These are phyloP conservation scores for rapeseed (Brassica napus) DNA, from an alignment of 345 rosid species.

Conservation along the genomic window Da-Ae NC_063452.1:58328501-58329000, in stretches of 20 bases:
- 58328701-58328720: slow-evolving; percentile 82
- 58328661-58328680: slow-evolving; percentile 98
- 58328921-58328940: slow-evolving; percentile 73
- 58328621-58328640: slow-evolving; percentile 69
- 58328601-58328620: slow-evolving; percentile 62
- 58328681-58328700: slow-evolving; percentile 89
- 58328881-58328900: slow-evolving; percentile 18
- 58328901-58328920: slow-evolving; percentile 20
- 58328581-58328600: slow-evolving; percentile 26
- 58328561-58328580: slow-evolving; percentile 45
- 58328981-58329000: slow-evolving; percentile 81
- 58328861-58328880: neutral
- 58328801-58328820: neutral
- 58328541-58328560: slow-evolving; percentile 41
- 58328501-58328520: slow-evolving; percentile 57
- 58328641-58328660: slow-evolving; percentile 85
- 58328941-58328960: slow-evolving; percentile 93
- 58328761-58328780: slow-evolving; percentile 59
- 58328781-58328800: neutral
- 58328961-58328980: slow-evolving; percentile 88
- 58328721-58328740: slow-evolving; percentile 92
- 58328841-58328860: slow-evolving; percentile 17
- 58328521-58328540: slow-evolving; percentile 48
- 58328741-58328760: slow-evolving; percentile 96
- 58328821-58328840: slow-evolving; percentile 8